Percentiles rank a stretch among this genome's conserved stretches.
Evolutionary conservation across 306 rosid genomes (phyloP).

Genomic region (Trifolium pratense): DNA sequence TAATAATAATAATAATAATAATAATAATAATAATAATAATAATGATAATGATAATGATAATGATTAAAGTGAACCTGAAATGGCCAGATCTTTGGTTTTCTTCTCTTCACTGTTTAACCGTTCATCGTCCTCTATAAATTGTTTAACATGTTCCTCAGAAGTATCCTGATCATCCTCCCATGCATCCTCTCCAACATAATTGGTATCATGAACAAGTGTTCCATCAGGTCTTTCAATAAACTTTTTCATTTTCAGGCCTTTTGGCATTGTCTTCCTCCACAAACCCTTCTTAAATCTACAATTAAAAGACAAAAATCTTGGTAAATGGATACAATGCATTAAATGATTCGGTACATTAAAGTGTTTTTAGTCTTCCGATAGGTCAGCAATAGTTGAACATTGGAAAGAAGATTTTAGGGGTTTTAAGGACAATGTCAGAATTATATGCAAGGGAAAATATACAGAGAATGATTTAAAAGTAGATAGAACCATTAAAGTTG

Average conservation of each 20-base stretch:
- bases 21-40: background rate
- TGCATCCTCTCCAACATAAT: conserved; percentile 96
- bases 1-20: no score
- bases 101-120: conserved; percentile 65
- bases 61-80: conserved; percentile 74
- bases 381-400: conserved; percentile 10
- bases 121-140: conserved; percentile 62
- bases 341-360: conserved; percentile 25
- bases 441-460: conserved; percentile 16
- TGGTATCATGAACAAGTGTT: conserved; percentile 77
- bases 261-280: conserved; percentile 89
- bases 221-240: conserved; percentile 85
- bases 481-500: conserved; percentile 17
- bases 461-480: background rate
- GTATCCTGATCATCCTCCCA: conserved; percentile 78
- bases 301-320: conserved; percentile 28
- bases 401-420: background rate
- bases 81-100: conserved; percentile 64
- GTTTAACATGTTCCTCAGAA: conserved; percentile 62
- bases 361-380: conserved; percentile 33
- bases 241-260: conserved; percentile 88
- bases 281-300: conserved; percentile 86
- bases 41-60: no score
- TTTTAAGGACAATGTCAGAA: conserved; percentile 21
- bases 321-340: conserved; percentile 14